A percentile compares a stretch with the other conserved stretches of the same genome.
These are phyloP conservation scores for Chalciporus chontae DNA, from an alignment of 768 basidiomycete species.

Conservation along the genomic window DNA sequence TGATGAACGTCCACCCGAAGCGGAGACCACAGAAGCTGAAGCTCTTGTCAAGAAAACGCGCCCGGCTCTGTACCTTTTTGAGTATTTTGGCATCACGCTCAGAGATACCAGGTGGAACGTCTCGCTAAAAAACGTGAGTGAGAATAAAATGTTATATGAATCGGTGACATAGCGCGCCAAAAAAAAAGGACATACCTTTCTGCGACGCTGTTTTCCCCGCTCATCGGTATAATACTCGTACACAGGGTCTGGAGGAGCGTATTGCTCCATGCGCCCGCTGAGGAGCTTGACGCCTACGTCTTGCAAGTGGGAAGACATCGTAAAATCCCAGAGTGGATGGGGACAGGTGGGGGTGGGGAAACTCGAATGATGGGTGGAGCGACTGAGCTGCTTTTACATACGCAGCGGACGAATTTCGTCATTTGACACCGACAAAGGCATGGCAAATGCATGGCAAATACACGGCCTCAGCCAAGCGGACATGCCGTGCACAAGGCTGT, in stretches of 20 bases:
- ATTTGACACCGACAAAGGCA: neutral
- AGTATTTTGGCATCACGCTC: slow-evolving; percentile 72
- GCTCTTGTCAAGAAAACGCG: slow-evolving; percentile 85
- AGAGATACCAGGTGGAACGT: slow-evolving; percentile 72
- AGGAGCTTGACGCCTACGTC: slow-evolving; percentile 61
- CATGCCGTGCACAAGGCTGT: no score
- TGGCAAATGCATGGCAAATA: no score
- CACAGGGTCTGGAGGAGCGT: slow-evolving; percentile 68
- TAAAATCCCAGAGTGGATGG: neutral
- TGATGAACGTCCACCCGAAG: slow-evolving; percentile 85
- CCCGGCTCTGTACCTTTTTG: slow-evolving; percentile 68
- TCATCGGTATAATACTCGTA: slow-evolving; percentile 46
- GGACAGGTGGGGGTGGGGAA: neutral
- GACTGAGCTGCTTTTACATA: neutral
- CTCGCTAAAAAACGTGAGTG: slow-evolving; percentile 55
- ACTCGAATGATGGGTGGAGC: neutral
- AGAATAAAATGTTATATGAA: neutral
- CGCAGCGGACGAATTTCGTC: slow-evolving; percentile 11
- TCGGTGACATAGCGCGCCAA: neutral
- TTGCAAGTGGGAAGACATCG: slow-evolving; percentile 29
- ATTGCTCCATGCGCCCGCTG: slow-evolving; percentile 58
- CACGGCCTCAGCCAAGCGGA: no score
- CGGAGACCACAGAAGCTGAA: slow-evolving; percentile 75
- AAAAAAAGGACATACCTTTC: slow-evolving; percentile 30
- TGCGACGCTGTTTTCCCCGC: slow-evolving; percentile 29